A percentile compares a stretch with the other conserved stretches of the same genome.
phyloP scores from a whole-genome alignment of 164 flowering plant genomes.

The Vitis riparia region DNA sequence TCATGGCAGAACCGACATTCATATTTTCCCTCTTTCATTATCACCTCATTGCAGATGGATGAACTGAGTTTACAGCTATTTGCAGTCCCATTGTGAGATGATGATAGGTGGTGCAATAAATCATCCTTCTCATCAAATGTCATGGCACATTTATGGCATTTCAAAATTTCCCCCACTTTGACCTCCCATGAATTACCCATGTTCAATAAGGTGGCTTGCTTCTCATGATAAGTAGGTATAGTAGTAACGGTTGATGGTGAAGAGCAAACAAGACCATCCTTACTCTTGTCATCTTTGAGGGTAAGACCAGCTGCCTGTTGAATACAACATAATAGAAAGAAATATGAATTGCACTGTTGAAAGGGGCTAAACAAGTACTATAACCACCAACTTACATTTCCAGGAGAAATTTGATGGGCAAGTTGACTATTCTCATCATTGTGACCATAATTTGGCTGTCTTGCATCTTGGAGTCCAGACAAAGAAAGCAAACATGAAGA shows the following conservation, averaged over 20 bases:
- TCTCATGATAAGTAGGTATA: conserved; percentile 22
- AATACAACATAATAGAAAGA: conserved; percentile 2
- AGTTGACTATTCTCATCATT: conserved; percentile 11
- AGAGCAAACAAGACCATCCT: conserved; percentile 21
- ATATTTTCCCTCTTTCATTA: conserved; percentile 36
- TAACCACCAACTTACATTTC: conserved; percentile 37
- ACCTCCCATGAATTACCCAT: conserved; percentile 16
- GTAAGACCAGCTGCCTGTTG: conserved; percentile 36
- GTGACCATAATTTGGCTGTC: conserved; percentile 13
- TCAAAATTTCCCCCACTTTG: conserved; percentile 7
- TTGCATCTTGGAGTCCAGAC: conserved; percentile 34
- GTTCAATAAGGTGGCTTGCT: conserved; percentile 19
- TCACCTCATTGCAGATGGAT: conserved; percentile 27
- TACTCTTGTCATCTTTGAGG: conserved; percentile 15
- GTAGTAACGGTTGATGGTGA: conserved; percentile 26
- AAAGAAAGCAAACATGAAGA: conserved; percentile 61
- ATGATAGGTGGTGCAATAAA: conserved; percentile 26
- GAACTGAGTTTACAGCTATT: conserved; percentile 21
- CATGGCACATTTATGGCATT: conserved; percentile 32
- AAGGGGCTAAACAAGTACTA: neutral
- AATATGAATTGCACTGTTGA: conserved; percentile 4
- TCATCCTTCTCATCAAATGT: conserved; percentile 28
- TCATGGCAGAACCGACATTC: conserved; percentile 47
- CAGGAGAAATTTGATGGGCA: conserved; percentile 19
- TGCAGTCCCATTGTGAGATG: conserved; percentile 22